Base-by-base conservation (phyloP, 192 early-diverging fungal genomes). In the Podila horticola region DNA sequence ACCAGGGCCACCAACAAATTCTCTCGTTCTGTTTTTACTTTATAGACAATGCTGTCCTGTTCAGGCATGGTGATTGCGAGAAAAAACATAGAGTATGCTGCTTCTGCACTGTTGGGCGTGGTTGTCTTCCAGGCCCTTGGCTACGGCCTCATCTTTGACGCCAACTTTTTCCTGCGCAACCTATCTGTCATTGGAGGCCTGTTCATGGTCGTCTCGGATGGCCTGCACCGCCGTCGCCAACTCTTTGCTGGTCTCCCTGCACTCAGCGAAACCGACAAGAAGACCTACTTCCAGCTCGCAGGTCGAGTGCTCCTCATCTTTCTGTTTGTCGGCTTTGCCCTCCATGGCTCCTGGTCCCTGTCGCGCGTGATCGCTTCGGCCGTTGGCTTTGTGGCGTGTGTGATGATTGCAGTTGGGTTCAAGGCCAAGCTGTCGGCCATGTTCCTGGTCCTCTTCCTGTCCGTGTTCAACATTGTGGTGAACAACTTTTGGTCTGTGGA, bases 401-500 rank as follows among this genome's bases (percentile, higher is more conserved):
- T 97, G 52, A 95, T 98, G 95, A 95, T 99, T 31, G 96, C 94
- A 2, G 91, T 99, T 38, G 98, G 98, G 0, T 99, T 98, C 88
- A 99, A 98, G 85, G 96, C 98, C 49, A 97, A 96, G 86, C 95
- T 91, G 89, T 96, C 96, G 20, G 97, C 98, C 24, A 95, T 95
- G 85, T 94, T 98, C 62, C 79, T 99, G 41, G 93, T 98, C 41
- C 82, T 95, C 22, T 92, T 99, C 73, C 74, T 99, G 61, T 93
- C 92, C 33, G 87, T 99, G 62, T 93, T 92, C 82, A 98, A 99
- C 83, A 88, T 99, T 50, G 75, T 95, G 15, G 89, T 98, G 59
- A 98, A 99, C 86, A 98, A 98, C 89, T 99, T 94, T 90, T 98
- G 97, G 97, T 89, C 93, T 5, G 88, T 94, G 48, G 93, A 94